Evolutionary conservation across 2,329 filamentous ascomycete species (phyloP).

Genomic region (Aspergillus sp.): DNA sequence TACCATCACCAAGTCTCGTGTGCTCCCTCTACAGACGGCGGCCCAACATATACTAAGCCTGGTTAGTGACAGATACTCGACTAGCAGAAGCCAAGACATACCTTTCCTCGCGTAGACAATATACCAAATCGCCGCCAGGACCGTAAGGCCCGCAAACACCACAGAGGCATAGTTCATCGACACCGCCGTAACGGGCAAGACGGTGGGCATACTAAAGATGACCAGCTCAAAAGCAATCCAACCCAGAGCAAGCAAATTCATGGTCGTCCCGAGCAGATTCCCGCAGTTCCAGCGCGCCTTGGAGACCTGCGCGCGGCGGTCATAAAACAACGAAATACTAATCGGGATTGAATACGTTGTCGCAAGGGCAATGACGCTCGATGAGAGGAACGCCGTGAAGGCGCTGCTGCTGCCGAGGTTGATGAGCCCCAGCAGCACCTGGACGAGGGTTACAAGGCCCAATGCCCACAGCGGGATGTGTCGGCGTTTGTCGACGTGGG

Average conservation of each 20-base stretch:
- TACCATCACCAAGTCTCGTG: not conserved
- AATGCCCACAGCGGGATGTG: constrained; percentile 45
- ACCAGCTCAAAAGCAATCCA: constrained; percentile 57
- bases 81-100: constrained; percentile 27
- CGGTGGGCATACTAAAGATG: constrained; percentile 55
- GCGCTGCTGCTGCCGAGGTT: constrained; percentile 50
- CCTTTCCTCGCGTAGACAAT: constrained; percentile 52
- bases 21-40: not conserved
- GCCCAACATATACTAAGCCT: not conserved
- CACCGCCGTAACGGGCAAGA: constrained; percentile 52
- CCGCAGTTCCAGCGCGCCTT: constrained; percentile 52
- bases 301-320: constrained; percentile 46
- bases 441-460: constrained; percentile 45
- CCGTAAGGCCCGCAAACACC: constrained; percentile 55
- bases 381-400: constrained; percentile 53
- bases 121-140: constrained; percentile 54
- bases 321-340: constrained; percentile 49
- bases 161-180: constrained; percentile 61
- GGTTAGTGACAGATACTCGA: not conserved
- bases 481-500: not conserved
- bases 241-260: constrained; percentile 49
- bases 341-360: constrained; percentile 60
- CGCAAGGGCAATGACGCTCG: constrained; percentile 58
- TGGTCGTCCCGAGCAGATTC: constrained; percentile 39
- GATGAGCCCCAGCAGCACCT: constrained; percentile 52